Evolutionary conservation across 345 rosid species (phyloP), one percentile per base, ranked within the genome.

Genomic region (Euphorbia pulcherrima): DNA sequence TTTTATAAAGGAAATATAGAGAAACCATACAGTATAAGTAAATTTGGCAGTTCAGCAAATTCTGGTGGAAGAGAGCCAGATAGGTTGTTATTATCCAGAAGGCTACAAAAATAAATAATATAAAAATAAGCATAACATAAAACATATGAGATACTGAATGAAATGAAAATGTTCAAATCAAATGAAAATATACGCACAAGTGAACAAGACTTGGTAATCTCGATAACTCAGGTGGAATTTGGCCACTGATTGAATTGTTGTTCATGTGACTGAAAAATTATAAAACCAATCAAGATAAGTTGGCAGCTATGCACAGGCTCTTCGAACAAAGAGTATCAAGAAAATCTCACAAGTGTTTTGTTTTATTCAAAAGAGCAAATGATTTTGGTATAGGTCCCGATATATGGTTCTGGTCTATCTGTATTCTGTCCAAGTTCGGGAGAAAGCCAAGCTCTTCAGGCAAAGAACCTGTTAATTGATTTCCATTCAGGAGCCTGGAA

Each of bases 231-330:
- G 86, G 81, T 0, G 99, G 99, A 68, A 94, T 88, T 82, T 82
- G 89, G 29, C 99, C 99, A 40, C 96, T 91, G 37, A 94, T 83
- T 55, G 97, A 94, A 78, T 94, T 94, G 80, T 94, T 94, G 75
- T 94, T 94, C 97, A 94, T 86, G 83, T 94, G 99, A 84, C 97
- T 94, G 11, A 64, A 58, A 67, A 44, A 10, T 26, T 26, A 27
- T 56, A 17, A 64, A 20, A 63, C 56, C 51, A 54, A 65, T 37
- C 21, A 30, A 65, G 21, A 53, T 21, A 8, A 50, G 47, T 8
- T 18, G 8, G 37, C 20, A 54, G 26, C 37, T 8, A 21, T 9
- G 39, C 20, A 39, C 26, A 26, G 14, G 26, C 65, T 39, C 62
- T 30, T 28, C 20, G 23, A 57, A 52, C 29, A 58, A 65, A 35